Conservation (phyloP, 208 protist genomes). For the Vickermania ingenoplastis region DNA sequence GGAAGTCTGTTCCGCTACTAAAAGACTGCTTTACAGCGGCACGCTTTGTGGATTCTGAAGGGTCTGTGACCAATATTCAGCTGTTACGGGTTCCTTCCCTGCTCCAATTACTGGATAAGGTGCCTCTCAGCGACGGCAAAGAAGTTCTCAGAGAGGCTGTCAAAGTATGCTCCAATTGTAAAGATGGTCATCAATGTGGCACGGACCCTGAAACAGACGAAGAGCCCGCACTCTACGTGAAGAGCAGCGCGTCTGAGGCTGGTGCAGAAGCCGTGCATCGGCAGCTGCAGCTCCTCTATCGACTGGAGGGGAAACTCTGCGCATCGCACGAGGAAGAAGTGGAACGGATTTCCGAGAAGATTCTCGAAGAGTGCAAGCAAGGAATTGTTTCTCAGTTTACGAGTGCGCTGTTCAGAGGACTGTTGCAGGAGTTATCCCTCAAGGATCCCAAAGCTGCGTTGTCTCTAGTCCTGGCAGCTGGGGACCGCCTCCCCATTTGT, state of each 20-base stretch:
- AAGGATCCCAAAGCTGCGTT: constrained; percentile 29
- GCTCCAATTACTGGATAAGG: constrained; percentile 37
- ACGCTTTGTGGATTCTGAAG: constrained; percentile 29
- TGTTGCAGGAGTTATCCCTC: constrained; percentile 31
- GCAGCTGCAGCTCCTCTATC: not conserved
- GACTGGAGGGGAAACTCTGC: not conserved
- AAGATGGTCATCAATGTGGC: too few relatives aligned
- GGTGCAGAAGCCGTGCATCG: not conserved
- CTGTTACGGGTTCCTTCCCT: constrained; percentile 29
- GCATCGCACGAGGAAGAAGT: constrained; percentile 17
- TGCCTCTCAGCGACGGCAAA: too few relatives aligned
- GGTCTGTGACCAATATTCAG: constrained; percentile 6
- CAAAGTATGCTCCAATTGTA: too few relatives aligned
- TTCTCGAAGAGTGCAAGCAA: too few relatives aligned
- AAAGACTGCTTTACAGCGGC: too few relatives aligned
- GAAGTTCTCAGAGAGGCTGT: too few relatives aligned
- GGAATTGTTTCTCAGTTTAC: constrained; percentile 19
- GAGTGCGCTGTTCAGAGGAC: constrained; percentile 41
- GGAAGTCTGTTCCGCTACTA: too few relatives aligned
- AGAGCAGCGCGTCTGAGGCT: not conserved
- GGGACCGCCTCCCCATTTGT: constrained; percentile 31
- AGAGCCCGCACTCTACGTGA: too few relatives aligned
- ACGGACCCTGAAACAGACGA: too few relatives aligned
- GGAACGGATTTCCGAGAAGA: constrained; percentile 10
- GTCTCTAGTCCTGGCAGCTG: constrained; percentile 37